A percentile compares a stretch with the other conserved stretches of the same genome.
These are phyloP conservation scores for Ceratobasidium sp. DNA, from an alignment of 1,284 basidiomycete species.

Conservation along the genomic window DNA sequence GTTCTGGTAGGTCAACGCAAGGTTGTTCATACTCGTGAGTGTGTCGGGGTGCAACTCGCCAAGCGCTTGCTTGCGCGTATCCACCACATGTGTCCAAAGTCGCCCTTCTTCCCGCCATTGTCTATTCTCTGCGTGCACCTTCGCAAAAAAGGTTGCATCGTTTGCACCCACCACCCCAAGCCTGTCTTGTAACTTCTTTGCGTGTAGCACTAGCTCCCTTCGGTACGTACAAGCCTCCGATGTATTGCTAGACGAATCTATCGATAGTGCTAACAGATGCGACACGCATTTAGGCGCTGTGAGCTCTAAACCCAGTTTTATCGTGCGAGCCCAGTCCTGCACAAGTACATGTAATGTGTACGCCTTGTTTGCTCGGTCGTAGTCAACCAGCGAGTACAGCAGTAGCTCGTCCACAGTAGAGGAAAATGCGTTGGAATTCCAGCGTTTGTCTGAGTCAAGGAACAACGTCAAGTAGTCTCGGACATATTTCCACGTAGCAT, in stretches of 20 bases:
- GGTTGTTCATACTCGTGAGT: too few species aligned
- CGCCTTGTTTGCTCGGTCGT: conserved; percentile 1
- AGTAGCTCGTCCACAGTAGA: not conserved
- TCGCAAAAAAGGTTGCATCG: not conserved
- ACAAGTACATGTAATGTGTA: conserved; percentile 4
- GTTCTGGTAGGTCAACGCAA: too few species aligned
- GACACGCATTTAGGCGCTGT: not conserved
- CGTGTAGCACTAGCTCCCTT: not conserved
- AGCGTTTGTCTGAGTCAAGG: not conserved
- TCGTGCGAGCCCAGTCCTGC: not conserved
- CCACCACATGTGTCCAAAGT: not conserved
- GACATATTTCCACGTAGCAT: not conserved
- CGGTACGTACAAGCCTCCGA: not conserved
- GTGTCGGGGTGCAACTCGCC: too few species aligned
- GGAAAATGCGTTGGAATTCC: not conserved
- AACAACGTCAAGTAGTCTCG: not conserved
- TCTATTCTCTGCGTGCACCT: not conserved
- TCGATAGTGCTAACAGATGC: not conserved
- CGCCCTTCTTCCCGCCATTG: not conserved
- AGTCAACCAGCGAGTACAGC: not conserved
- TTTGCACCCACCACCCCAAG: not conserved
- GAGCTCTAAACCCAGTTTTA: not conserved
- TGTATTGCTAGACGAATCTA: not conserved
- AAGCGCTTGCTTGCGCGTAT: too few species aligned
- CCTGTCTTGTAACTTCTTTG: not conserved